Evolutionary conservation across 148 eudicot genomes (phyloP).

Genomic region (Nyssa sinensis): DNA sequence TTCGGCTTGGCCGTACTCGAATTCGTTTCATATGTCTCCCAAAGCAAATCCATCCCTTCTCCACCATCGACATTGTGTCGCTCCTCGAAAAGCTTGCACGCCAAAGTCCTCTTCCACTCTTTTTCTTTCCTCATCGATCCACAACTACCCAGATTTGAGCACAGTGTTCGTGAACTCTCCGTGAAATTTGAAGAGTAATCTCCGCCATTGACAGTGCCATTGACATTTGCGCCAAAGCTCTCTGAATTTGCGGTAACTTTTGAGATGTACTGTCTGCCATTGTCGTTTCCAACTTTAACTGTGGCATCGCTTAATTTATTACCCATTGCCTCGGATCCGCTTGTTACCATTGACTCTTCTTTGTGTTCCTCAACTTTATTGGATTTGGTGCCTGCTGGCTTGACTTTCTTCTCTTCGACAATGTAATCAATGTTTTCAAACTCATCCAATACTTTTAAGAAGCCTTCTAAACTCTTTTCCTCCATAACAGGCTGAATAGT

Average conservation of each 20-base stretch:
- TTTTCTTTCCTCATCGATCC: constrained; percentile 80
- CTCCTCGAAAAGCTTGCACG: constrained; percentile 84
- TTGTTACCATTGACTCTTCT: constrained; percentile 20
- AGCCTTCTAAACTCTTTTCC: constrained; percentile 28
- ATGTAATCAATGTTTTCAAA: constrained; percentile 35
- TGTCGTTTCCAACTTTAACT: neutral
- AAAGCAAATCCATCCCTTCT: constrained; percentile 87
- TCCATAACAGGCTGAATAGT: constrained; percentile 11
- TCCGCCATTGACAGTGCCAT: neutral
- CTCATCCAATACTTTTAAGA: constrained; percentile 27
- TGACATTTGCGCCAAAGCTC: neutral
- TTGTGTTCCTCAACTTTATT: constrained; percentile 22
- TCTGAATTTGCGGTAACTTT: neutral
- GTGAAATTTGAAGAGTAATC: neutral
- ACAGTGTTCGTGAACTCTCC: constrained; percentile 2
- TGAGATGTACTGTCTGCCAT: neutral
- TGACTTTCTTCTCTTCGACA: constrained; percentile 36
- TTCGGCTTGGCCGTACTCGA: constrained; percentile 13
- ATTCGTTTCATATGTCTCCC: constrained; percentile 77
- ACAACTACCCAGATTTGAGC: constrained; percentile 34
- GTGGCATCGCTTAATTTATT: neutral
- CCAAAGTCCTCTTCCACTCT: constrained; percentile 85
- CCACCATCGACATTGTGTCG: constrained; percentile 45
- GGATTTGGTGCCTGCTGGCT: constrained; percentile 15
- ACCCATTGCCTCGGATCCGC: constrained; percentile 22